These are phyloP conservation scores for Claviceps humidiphila DNA, from an alignment of 2,329 filamentous ascomycete genomes.

Conservation along the genomic window DNA sequence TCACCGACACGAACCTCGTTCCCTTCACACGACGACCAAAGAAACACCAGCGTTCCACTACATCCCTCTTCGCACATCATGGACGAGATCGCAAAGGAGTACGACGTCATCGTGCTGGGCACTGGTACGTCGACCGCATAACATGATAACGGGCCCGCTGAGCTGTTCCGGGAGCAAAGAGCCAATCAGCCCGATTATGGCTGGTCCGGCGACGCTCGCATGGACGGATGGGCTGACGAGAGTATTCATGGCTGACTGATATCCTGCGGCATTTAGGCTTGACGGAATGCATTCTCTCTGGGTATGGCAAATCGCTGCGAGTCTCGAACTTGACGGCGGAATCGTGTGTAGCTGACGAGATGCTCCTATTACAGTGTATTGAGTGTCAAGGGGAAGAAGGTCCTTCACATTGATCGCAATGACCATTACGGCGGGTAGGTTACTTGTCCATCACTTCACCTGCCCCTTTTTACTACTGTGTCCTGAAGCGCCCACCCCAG, in stretches of 20 bases:
- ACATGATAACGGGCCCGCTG: neutral
- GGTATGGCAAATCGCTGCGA: slow-evolving; percentile 44
- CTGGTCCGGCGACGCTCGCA: neutral
- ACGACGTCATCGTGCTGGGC: slow-evolving; percentile 97
- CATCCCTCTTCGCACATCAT: slow-evolving; percentile 36
- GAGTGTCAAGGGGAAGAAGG: slow-evolving; percentile 98
- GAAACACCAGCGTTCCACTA: neutral
- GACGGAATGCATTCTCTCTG: slow-evolving; percentile 97
- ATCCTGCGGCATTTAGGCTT: slow-evolving; percentile 45
- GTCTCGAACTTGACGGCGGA: neutral
- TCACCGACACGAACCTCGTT: neutral
- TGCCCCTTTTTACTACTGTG: neutral
- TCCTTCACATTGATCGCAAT: slow-evolving; percentile 96
- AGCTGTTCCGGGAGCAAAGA: neutral
- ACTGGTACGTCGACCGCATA: slow-evolving; percentile 55
- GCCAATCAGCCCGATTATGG: neutral
- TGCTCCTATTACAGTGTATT: slow-evolving; percentile 46
- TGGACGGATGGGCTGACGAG: neutral
- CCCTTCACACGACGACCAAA: neutral
- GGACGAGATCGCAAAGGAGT: slow-evolving; percentile 97
- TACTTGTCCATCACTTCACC: neutral
- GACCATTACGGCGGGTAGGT: slow-evolving; percentile 93
- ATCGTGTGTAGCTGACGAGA: slow-evolving; percentile 19
- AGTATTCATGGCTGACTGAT: slow-evolving; percentile 9
- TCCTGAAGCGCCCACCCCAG: neutral